Conservation (phyloP, 768 basidiomycete species). For the Suillus cothurnatus region DNA sequence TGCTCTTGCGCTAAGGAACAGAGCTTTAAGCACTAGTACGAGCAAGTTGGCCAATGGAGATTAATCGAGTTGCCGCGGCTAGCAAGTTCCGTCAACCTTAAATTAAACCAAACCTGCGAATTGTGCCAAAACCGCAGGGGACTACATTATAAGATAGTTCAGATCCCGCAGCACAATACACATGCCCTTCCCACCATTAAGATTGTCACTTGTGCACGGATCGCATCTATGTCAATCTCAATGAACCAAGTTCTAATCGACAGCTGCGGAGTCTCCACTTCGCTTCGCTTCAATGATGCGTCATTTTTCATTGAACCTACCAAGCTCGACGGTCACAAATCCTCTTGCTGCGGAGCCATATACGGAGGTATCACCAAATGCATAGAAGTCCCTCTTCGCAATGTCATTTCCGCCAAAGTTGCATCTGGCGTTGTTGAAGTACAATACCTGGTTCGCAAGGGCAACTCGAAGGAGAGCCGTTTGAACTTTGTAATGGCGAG, state of each 20-base stretch:
- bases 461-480: constrained; percentile 40
- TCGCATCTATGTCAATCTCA: background rate
- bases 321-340: constrained; percentile 1
- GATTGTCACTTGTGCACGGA: background rate
- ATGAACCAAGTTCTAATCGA: constrained; percentile 14
- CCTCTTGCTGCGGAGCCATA: constrained; percentile 13
- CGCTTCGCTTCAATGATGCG: constrained; percentile 31
- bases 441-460: constrained; percentile 51
- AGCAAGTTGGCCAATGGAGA: too few relatives aligned
- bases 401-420: constrained; percentile 58
- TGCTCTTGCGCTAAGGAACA: too few relatives aligned
- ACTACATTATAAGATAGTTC: background rate
- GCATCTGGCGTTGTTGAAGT: constrained; percentile 44
- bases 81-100: too few relatives aligned
- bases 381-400: constrained; percentile 41
- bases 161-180: background rate
- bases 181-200: background rate
- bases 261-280: constrained; percentile 13
- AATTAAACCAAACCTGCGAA: too few relatives aligned
- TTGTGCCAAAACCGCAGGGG: too few relatives aligned
- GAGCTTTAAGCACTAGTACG: too few relatives aligned
- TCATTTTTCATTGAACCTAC: constrained; percentile 29
- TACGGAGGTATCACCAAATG: constrained; percentile 11
- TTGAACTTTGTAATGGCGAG: constrained; percentile 40
- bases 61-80: too few relatives aligned